These are phyloP conservation scores for Rubroshorea leprosula DNA, from an alignment of 345 rosid genomes.

Conservation along the genomic window DNA sequence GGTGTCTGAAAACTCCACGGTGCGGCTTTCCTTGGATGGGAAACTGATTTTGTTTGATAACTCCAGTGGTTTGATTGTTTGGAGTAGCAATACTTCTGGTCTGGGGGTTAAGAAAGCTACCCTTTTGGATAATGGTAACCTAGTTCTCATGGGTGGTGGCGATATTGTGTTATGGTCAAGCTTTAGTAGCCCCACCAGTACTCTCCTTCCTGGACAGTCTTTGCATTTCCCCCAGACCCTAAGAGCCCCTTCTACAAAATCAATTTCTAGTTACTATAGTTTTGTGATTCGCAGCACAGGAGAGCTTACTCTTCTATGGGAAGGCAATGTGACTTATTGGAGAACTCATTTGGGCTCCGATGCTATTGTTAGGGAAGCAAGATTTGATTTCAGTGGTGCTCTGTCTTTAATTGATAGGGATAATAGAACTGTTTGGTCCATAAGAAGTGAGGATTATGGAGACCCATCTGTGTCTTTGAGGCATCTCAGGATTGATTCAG, in stretches of 20 bases:
- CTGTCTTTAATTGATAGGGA: constrained; percentile 21
- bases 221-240: constrained; percentile 30
- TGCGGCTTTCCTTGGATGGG: constrained; percentile 33
- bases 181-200: constrained; percentile 30
- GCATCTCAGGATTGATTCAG: constrained; percentile 34
- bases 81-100: constrained; percentile 29
- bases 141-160: constrained; percentile 26
- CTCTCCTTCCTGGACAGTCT: constrained; percentile 37
- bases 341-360: constrained; percentile 23
- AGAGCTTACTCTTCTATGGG: constrained; percentile 39
- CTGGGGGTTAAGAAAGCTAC: constrained; percentile 32
- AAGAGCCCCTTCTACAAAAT: constrained; percentile 30
- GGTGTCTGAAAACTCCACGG: constrained; percentile 30
- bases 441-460: constrained; percentile 25
- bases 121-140: constrained; percentile 31
- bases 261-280: constrained; percentile 29
- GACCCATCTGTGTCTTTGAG: constrained; percentile 23
- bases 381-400: constrained; percentile 26
- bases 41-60: constrained; percentile 32
- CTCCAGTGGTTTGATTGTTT: constrained; percentile 26
- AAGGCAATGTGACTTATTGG: constrained; percentile 38
- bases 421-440: constrained; percentile 20
- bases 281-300: constrained; percentile 26
- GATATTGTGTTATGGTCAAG: constrained; percentile 32
- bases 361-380: constrained; percentile 23